Base-by-base conservation (phyloP, 768 basidiomycete genomes). In the Tylopilus sp. region DNA sequence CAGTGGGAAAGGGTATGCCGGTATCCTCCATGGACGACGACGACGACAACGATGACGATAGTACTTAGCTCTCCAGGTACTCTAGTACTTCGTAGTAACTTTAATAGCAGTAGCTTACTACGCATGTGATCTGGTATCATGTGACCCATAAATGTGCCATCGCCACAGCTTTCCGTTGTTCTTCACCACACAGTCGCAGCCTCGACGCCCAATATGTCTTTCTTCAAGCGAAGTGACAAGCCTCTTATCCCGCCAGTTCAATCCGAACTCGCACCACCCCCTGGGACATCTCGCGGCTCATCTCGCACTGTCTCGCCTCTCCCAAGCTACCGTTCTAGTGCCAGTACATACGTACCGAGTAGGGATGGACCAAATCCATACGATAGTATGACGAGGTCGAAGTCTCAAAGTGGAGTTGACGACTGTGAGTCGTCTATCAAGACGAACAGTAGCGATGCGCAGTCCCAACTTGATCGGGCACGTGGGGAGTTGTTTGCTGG, bases 401-500 rank as follows among this genome's bases (percentile, higher is more conserved):
- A 59, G 40, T 59, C 67, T 20, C 67, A 70, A 44, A 53, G 50
- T 36, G 51, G 22, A 3, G 47, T 53, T 36, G 64, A 70, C 53
- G 68, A 66, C 53, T 55, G 58, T 44, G 65, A 62, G 20, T 35
- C 57, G 10, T 23, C 55, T 40, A 39, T 21, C 2, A 47, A 60
- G 30, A 40, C 55, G 39, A 47, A 18, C 33, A 40, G 50, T 12
- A 25, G 22, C 44, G 69, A 67, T 51, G 41, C 56, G 43, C 72
- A 86, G 57, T 57, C 51, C 44, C 72, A 87, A 55, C 59, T 84
- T 40, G 81, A 88, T 55, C 71, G 73, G 26, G 87, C 88, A 67
- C 83, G 90, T 41, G 79, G 72, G 39, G 88, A 86, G 57, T 75
- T 92, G 22, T 90, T 92, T 65, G 69, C 86, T 51, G 90, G 90